A percentile compares a stretch with the other conserved stretches of the same genome.
phyloP scores from a whole-genome alignment of 768 basidiomycete genomes.

The Obba rivulosa region DNA sequence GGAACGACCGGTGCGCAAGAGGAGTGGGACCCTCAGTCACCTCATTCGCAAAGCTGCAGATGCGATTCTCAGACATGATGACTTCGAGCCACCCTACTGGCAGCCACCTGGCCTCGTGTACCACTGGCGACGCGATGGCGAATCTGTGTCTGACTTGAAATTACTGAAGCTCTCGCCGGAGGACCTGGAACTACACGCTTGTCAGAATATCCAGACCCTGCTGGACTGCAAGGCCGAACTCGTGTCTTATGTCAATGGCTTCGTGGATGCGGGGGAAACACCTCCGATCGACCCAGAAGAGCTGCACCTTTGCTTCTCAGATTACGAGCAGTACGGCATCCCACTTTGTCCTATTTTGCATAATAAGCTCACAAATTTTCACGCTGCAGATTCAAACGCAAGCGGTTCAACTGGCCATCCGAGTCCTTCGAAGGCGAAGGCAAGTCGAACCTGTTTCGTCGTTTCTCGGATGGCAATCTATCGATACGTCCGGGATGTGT shows the following conservation, averaged over 20 bases:
- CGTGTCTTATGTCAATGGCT: conserved; percentile 38
- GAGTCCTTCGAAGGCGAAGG: no score
- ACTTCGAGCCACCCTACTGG: no score
- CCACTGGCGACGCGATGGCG: not conserved
- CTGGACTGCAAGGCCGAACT: conserved; percentile 60
- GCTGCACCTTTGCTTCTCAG: conserved; percentile 40
- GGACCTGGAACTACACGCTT: conserved; percentile 73
- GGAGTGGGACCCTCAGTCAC: no score
- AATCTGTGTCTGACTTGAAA: conserved; percentile 29
- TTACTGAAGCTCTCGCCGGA: conserved; percentile 52
- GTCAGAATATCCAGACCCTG: conserved; percentile 60
- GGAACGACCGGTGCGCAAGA: no score
- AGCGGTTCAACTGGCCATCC: conserved; percentile 62
- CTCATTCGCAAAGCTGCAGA: no score
- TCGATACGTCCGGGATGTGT: no score
- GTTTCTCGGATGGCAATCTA: no score
- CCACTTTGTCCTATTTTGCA: conserved; percentile 3
- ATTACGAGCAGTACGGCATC: conserved; percentile 39
- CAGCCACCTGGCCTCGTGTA: conserved; percentile 64
- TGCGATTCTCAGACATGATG: no score
- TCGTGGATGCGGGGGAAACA: conserved; percentile 16
- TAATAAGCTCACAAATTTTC: not conserved
- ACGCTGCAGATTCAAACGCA: conserved; percentile 58
- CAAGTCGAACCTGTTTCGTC: no score
- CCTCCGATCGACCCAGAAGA: conserved; percentile 18